Evolutionary conservation across 129 eudicot species (phyloP).

Genomic region (Saussurea involucrata): DNA sequence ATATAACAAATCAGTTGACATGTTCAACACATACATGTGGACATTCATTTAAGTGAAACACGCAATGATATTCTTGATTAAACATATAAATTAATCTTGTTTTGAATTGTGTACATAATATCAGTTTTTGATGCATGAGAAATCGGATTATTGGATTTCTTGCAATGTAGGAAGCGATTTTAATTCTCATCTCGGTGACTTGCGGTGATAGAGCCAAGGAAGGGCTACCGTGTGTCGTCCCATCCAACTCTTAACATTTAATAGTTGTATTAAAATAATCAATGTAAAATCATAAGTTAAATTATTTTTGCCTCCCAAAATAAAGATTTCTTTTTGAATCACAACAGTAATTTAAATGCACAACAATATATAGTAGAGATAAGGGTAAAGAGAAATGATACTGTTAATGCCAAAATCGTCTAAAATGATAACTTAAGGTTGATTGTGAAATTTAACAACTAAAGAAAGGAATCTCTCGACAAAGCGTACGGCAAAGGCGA

Average conservation of each 20-base stretch:
- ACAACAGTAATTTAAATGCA: no score
- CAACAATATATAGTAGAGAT: no score
- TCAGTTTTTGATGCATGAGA: not conserved
- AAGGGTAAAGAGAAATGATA: no score
- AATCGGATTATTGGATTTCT: not conserved
- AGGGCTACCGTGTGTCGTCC: not conserved
- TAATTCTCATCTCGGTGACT: not conserved
- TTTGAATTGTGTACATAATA: not conserved
- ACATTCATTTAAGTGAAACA: not conserved
- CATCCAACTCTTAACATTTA: not conserved
- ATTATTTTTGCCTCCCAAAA: no score
- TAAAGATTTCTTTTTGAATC: no score
- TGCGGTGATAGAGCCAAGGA: not conserved
- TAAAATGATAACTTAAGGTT: no score
- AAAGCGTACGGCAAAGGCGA: no score
- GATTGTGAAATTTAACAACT: no score
- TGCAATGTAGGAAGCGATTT: no score
- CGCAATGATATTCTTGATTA: not conserved
- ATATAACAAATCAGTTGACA: not conserved
- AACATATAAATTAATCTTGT: not conserved
- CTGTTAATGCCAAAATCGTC: no score
- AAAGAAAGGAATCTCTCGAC: no score
- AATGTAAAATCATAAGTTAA: no score
- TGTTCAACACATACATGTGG: not conserved
- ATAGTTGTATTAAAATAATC: not conserved